Evolutionary conservation across 352 stramenopile genomes (phyloP), one percentile per base, ranked within the genome.

Genomic region (Blastocystis sp.): DNA sequence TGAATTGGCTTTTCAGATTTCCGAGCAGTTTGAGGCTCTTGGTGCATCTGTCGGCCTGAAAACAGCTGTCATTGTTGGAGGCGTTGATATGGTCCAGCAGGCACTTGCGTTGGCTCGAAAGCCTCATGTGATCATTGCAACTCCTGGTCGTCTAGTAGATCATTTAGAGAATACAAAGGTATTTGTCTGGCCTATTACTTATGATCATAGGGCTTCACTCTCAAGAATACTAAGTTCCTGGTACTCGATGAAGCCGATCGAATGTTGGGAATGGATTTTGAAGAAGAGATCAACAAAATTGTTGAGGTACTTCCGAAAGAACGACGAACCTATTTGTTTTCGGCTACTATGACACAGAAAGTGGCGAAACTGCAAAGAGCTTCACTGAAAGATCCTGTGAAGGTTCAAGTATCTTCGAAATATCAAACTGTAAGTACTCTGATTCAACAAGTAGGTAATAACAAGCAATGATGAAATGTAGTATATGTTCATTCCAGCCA

Each of bases 221-320:
- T 97, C 43, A 92, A 92, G 29, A 94, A 90, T 29, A 92, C 95
- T 81, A 95, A 95, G 88, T 96, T 94, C 88, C 88, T 97, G 16
- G 93, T 97, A 14, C 89, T 98, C 77, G 95, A 98, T 86, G 95
- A 98, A 88, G 95, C 95, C 21, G 95, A 98, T 86, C 90, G 95
- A 37, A 97, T 98, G 94, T 90, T 98, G 4, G 94, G 90, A 61
- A 97, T 99, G 94, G 96, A 98, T 88, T 98, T 97, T 83, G 94
- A 98, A 89, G 92, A 98, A 88, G 96, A 98, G 88, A 97, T 99
- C 89, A 97, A 99, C 90, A 93, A 98, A 89, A 98, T 99, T 88
- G 90, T 99, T 69, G 92, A 42, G 35, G 69, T 24, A 27, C 63
- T 81, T 63, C 58, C 91, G n/a, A 89, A 89, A 61, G 94, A 93